These are phyloP conservation scores for Rhexocercosporidium sp. DNA, from an alignment of 2,329 filamentous ascomycete species.

Conservation along the genomic window DNA sequence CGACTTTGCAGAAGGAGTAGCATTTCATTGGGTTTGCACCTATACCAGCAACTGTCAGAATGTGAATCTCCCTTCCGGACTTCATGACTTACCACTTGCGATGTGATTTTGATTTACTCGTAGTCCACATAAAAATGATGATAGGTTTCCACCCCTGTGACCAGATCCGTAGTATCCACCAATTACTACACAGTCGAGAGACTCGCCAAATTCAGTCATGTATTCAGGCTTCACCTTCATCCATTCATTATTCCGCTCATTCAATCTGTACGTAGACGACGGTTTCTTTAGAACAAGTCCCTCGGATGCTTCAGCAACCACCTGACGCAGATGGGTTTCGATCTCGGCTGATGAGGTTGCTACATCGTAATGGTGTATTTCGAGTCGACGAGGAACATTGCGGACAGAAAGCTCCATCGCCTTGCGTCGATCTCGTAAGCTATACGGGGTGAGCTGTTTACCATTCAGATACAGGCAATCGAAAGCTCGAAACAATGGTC, in stretches of 20 bases:
- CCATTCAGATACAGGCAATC: conserved; percentile 92
- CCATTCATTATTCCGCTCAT: conserved; percentile 94
- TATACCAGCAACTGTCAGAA: conserved; percentile 13
- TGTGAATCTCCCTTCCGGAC: background rate
- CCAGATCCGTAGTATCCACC: conserved; percentile 94
- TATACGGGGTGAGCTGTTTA: conserved; percentile 78
- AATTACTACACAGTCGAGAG: conserved; percentile 85
- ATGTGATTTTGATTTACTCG: conserved; percentile 74
- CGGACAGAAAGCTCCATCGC: conserved; percentile 76
- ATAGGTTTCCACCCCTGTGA: conserved; percentile 78
- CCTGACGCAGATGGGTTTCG: conserved; percentile 77
- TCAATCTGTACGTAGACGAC: conserved; percentile 81
- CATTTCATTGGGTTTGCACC: conserved; percentile 71
- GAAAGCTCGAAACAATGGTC: conserved; percentile 85
- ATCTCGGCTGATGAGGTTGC: conserved; percentile 74
- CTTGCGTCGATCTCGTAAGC: conserved; percentile 77
- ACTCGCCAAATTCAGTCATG: conserved; percentile 95
- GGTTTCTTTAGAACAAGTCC: conserved; percentile 95
- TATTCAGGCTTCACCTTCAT: conserved; percentile 99
- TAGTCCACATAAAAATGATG: conserved; percentile 90
- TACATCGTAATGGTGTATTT: conserved; percentile 76
- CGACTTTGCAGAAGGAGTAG: conserved; percentile 96
- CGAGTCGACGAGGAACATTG: conserved; percentile 75
- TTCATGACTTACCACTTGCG: conserved; percentile 41
- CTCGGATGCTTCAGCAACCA: conserved; percentile 86